Percentiles rank a stretch among this genome's conserved stretches.
Conservation (phyloP, 2,329 filamentous ascomycete species). For the Scolecobasidium constrictum region DNA sequence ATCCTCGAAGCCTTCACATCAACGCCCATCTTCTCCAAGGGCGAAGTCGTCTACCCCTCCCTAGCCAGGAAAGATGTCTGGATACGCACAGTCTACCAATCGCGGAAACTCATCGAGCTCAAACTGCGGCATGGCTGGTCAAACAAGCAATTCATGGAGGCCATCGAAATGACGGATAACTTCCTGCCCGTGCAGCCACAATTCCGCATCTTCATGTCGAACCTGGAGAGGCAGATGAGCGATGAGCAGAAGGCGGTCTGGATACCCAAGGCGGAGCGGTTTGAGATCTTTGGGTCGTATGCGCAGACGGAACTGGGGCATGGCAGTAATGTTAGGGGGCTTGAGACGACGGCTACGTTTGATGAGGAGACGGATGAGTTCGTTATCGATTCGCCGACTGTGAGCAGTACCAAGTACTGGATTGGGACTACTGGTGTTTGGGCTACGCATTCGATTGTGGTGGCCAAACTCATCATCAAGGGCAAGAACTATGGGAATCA, state of each 20-base stretch:
- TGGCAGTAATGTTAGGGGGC: slow-evolving; percentile 39
- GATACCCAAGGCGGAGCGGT: slow-evolving; percentile 37
- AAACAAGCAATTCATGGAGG: background rate
- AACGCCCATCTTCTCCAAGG: background rate
- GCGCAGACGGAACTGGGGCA: slow-evolving; percentile 42
- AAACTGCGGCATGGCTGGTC: background rate
- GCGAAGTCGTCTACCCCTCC: background rate
- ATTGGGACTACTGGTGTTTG: slow-evolving; percentile 41
- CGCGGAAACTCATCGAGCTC: background rate
- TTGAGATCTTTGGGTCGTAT: slow-evolving; percentile 41
- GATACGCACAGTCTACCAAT: background rate
- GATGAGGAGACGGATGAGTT: slow-evolving; percentile 34
- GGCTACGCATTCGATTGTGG: slow-evolving; percentile 43
- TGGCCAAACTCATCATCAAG: slow-evolving; percentile 36
- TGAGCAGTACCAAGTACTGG: slow-evolving; percentile 45
- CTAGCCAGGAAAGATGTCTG: background rate
- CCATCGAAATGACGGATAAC: background rate
- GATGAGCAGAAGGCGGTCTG: slow-evolving; percentile 34
- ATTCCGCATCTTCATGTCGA: slow-evolving; percentile 2
- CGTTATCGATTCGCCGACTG: slow-evolving; percentile 38
- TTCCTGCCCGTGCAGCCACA: background rate
- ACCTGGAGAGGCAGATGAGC: background rate
- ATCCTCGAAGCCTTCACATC: background rate
- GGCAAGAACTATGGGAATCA: slow-evolving; percentile 32
- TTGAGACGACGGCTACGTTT: slow-evolving; percentile 39